Conservation (phyloP, 139 green algal species). For the Edaphochlamys debaryana region DNA sequence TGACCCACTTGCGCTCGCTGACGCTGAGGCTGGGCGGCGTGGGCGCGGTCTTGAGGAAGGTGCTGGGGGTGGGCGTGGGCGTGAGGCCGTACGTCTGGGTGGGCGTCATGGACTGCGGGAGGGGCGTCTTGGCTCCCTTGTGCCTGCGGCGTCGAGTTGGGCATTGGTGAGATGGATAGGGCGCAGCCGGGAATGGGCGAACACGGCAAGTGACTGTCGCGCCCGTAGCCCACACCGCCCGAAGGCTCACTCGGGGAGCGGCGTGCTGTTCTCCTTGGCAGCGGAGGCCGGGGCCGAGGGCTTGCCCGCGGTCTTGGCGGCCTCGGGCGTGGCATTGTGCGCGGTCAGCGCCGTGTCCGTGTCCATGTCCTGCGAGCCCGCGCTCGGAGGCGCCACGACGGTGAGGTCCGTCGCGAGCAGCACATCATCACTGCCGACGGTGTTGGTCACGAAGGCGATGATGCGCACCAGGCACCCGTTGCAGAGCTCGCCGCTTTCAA, state of each 20-base stretch:
- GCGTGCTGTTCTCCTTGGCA: constrained; percentile 39
- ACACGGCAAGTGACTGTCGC: too few species aligned
- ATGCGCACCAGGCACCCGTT: constrained; percentile 23
- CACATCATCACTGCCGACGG: constrained; percentile 23
- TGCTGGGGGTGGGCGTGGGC: background rate
- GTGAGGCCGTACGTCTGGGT: background rate
- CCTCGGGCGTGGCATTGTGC: constrained; percentile 12
- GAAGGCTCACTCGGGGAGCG: constrained; percentile 1
- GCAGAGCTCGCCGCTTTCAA: constrained; percentile 15
- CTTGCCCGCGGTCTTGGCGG: background rate
- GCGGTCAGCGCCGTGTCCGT: background rate
- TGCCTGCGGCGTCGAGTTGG: background rate
- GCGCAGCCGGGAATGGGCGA: too few species aligned
- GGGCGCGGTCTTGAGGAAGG: background rate
- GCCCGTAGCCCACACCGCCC: too few species aligned
- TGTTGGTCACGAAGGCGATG: constrained; percentile 22
- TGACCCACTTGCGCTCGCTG: constrained; percentile 33
- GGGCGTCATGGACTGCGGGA: background rate
- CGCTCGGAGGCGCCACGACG: constrained; percentile 47
- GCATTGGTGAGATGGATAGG: background rate
- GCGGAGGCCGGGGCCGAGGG: too few species aligned
- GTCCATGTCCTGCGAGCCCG: constrained; percentile 29
- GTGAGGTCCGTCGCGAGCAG: constrained; percentile 47
- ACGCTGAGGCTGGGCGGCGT: constrained; percentile 12
- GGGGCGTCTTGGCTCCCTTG: constrained; percentile 40